Conservation (phyloP, 345 rosid species). For the Eucalyptus decipiens region DNA sequence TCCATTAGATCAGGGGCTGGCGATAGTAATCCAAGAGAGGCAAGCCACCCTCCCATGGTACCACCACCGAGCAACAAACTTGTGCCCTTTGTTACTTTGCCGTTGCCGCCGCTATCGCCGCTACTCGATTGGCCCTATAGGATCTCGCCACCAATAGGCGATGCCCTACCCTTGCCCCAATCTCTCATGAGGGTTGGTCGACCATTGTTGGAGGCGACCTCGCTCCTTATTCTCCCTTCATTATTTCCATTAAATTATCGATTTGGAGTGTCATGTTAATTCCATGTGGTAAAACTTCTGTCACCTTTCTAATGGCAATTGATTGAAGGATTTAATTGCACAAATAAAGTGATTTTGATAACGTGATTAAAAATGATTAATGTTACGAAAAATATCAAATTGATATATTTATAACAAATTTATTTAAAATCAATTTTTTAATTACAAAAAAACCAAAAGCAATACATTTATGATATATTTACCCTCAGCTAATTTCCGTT, state of each 20-base stretch:
- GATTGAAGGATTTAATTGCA: background rate
- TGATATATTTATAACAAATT: too few species aligned
- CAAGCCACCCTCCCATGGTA: background rate
- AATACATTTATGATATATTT: too few species aligned
- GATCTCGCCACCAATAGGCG: background rate
- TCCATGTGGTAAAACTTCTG: rapidly evolving
- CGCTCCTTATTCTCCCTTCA: background rate
- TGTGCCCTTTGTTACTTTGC: background rate
- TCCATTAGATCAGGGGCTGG: rapidly evolving
- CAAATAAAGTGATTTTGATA: rapidly evolving
- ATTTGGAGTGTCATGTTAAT: background rate
- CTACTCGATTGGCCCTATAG: background rate
- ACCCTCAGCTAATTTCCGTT: too few species aligned
- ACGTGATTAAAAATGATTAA: background rate
- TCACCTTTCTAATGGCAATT: background rate
- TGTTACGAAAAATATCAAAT: rapidly evolving
- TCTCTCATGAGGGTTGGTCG: background rate
- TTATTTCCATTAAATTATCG: background rate
- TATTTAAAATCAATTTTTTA: too few species aligned
- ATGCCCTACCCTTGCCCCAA: background rate
- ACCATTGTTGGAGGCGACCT: background rate
- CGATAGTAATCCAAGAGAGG: too few species aligned
- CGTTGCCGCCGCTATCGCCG: rapidly evolving
- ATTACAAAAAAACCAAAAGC: rapidly evolving
- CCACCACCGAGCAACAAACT: background rate